phyloP scores from a whole-genome alignment of 192 early-diverging fungal species.

The Umbelopsis sp. region DNA sequence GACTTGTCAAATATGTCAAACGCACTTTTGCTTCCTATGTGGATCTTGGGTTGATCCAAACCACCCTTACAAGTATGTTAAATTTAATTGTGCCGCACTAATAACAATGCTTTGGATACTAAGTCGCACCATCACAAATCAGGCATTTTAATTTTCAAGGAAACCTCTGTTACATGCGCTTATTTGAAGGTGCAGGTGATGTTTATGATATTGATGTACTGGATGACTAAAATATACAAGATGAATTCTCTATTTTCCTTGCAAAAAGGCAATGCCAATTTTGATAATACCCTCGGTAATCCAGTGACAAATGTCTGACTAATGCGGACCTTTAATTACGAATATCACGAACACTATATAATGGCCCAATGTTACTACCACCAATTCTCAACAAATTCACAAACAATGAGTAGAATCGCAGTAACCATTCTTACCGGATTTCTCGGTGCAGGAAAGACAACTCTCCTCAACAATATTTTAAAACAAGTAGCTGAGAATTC shows the following conservation, averaged over 20 bases:
- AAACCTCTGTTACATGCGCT: conserved; percentile 23
- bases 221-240: too few species aligned
- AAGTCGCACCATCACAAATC: background rate
- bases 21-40: conserved; percentile 42
- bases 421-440: conserved; percentile 69
- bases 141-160: conserved; percentile 25
- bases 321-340: background rate
- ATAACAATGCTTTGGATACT: background rate
- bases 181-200: conserved; percentile 26
- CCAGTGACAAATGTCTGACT: conserved; percentile 6
- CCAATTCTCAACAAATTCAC: background rate
- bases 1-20: conserved; percentile 31
- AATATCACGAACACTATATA: background rate
- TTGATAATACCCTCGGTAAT: background rate
- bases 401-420: conserved; percentile 39
- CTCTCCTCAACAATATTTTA: conserved; percentile 33
- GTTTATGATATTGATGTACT: background rate
- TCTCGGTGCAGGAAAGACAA: conserved; percentile 49
- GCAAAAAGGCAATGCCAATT: background rate
- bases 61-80: conserved; percentile 8
- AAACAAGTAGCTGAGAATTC: conserved; percentile 10
- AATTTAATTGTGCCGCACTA: too few species aligned
- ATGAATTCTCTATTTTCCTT: background rate
- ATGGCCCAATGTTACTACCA: background rate
- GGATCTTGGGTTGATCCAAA: conserved; percentile 13